These are phyloP conservation scores for Pythium rishiriense DNA, from an alignment of 352 stramenopile genomes.

Conservation along the genomic window DNA sequence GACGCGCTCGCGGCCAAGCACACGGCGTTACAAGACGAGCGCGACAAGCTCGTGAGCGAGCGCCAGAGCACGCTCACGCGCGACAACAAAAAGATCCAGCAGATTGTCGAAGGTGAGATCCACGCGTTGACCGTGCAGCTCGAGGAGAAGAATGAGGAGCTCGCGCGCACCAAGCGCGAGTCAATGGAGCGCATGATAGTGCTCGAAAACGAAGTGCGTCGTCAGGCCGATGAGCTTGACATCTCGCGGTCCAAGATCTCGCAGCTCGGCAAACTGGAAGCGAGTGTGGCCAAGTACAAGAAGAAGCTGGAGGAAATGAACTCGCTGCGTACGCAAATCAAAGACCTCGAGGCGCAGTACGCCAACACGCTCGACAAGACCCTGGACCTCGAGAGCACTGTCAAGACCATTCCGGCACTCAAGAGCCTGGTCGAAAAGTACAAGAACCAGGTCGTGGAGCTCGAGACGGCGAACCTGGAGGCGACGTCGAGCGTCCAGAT, in stretches of 20 bases:
- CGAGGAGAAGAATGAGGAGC: constrained; percentile 77
- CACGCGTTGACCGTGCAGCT: constrained; percentile 72
- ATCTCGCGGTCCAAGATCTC: constrained; percentile 86
- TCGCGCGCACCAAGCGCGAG: constrained; percentile 72
- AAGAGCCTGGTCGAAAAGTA: constrained; percentile 83
- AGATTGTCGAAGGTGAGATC: constrained; percentile 83
- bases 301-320: constrained; percentile 88
- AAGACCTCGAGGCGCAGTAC: constrained; percentile 79
- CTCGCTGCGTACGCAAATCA: constrained; percentile 66
- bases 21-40: constrained; percentile 57
- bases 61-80: constrained; percentile 73
- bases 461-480: constrained; percentile 82
- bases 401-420: constrained; percentile 83
- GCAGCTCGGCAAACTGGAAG: constrained; percentile 77
- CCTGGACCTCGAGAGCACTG: constrained; percentile 81
- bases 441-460: constrained; percentile 88
- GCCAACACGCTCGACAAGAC: constrained; percentile 84
- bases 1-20: constrained; percentile 46
- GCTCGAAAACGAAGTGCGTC: constrained; percentile 84
- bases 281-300: constrained; percentile 83
- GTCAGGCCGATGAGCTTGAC: constrained; percentile 82
- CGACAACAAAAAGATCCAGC: constrained; percentile 88
- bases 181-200: constrained; percentile 74
- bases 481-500: constrained; percentile 73
- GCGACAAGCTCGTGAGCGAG: constrained; percentile 67